phyloP scores from a whole-genome alignment of 306 rosid species.

The Begonia peltatifolia region DNA sequence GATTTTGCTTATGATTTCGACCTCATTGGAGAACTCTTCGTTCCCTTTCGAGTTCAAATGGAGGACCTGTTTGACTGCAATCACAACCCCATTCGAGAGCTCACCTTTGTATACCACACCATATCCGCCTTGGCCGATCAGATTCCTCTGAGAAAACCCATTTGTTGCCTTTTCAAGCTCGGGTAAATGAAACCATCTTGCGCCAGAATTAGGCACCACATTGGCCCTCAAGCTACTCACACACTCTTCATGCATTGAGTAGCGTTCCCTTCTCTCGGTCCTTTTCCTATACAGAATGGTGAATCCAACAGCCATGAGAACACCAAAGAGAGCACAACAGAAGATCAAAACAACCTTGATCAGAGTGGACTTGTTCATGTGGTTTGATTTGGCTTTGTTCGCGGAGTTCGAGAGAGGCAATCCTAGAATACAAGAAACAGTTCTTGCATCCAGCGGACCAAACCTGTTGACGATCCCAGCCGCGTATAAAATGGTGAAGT shows the following conservation, averaged over 20 bases:
- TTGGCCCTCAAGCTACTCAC: constrained; percentile 34
- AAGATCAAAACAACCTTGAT: constrained; percentile 32
- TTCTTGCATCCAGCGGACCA: constrained; percentile 41
- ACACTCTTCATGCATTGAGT: constrained; percentile 21
- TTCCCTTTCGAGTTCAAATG: constrained; percentile 50
- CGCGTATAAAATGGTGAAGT: constrained; percentile 35
- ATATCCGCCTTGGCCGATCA: constrained; percentile 60
- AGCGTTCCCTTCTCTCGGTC: constrained; percentile 22
- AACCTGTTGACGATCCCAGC: constrained; percentile 39
- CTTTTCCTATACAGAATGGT: constrained; percentile 26
- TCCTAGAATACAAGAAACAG: constrained; percentile 43
- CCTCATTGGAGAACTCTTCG: constrained; percentile 65
- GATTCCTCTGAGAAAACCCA: constrained; percentile 45
- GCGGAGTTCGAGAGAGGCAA: constrained; percentile 26
- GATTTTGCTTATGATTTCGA: constrained; percentile 64
- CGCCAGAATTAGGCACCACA: constrained; percentile 44
- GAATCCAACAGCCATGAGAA: constrained; percentile 18
- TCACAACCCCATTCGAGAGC: constrained; percentile 40
- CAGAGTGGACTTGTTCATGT: constrained; percentile 8
- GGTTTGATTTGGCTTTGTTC: constrained; percentile 6
- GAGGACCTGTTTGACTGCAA: constrained; percentile 51
- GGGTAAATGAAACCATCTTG: constrained; percentile 47
- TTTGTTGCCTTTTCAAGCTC: constrained; percentile 62
- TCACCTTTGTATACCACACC: constrained; percentile 73
- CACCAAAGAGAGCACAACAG: constrained; percentile 32